Base-by-base conservation (phyloP, 1,284 basidiomycete species). In the Ustilago sp. region DNA sequence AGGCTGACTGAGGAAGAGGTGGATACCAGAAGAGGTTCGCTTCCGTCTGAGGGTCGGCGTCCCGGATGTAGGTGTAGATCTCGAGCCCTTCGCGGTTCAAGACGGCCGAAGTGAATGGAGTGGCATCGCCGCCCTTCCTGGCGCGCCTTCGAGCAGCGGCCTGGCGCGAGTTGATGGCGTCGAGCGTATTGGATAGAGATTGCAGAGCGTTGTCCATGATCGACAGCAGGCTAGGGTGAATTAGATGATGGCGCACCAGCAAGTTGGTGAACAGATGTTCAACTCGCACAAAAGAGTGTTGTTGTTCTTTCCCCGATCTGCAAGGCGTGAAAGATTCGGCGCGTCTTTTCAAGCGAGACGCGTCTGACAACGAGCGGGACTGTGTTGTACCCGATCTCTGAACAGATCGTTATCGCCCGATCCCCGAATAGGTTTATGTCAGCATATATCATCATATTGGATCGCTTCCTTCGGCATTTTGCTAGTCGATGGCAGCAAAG, bases 11-110 rank as follows among this genome's bases (percentile, higher is more conserved):
- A 13, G 70, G 70, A 31, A 61, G 53, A 31, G 79, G 74, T 6
- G 80, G 79, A 56, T 82, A 79, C 69, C 69, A 77, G 61, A 84
- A 84, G 36, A 85, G 67, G 34, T 62, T 78, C 12, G 78, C 76
- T 45, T 85, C 83, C 11, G 81, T 68, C 38, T 73, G 75, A 9
- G 61, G 61, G 48, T 85, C 83, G 41, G 83, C 80, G 48, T 85
- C 83, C 45, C 83, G 77, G 41, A 85, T 85, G 79, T 80, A 82
- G 48, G 77, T 77, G 34, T 80, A 58, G 53, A 85, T 80, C 32
- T 83, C 81, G 45, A 80, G 59, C 4, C 68, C 54, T 39, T 69
- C 65, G 39, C 80, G 74, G 51, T 84, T 83, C 61, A 85, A 68
- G 45, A 83, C 71, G 35, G 82, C 82, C 51, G 77, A 66, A 39